Evolutionary conservation across 371 early-diverging fungal species (phyloP), one percentile per base, ranked within the genome.

Genomic region (Dinochytrium kinnereticum): DNA sequence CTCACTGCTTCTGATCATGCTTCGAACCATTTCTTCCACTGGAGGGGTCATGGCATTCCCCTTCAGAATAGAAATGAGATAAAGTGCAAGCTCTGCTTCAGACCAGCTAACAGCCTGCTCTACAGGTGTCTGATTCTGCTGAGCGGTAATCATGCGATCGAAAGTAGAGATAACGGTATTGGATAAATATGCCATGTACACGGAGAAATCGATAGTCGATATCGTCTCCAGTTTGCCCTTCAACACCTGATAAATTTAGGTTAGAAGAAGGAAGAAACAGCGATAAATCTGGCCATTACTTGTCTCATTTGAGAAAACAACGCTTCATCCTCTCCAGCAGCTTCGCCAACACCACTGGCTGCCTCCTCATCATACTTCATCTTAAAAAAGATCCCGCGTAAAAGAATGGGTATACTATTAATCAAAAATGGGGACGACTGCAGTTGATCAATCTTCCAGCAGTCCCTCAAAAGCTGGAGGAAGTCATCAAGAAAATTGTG

Each of bases 331-430:
- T 94, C 92, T 39, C 90, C 95, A 51, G 92, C 93, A 30, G 90
- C 92, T 33, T 87, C 90, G 39, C 89, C 90, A 51, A 90, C 90
- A 85, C 90, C 92, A 19, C 92, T 93, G 40, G 87, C 66, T 53
- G 82, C 84, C 37, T 88, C 96, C 38, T 91, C 91, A 76, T 94
- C 90, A 74, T 94, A 97, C 83, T 94, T 92, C 89, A 96, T 91
- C 85, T 96, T 96, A 57, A 87, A 77, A 34, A 96, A 88, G 31
- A 95, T 78, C 0, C 89, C 91, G 33, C 88, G 88, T 61, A 97
- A 82, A 28, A 97, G 81, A 31, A 90, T 88, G 7, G 66, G 37
- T 15, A 85, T 50, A 59, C 75, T 79, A 24, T 80, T 77, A 21
- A 71, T 69, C 0, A 76, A 34, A 40, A 64, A 70, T 28, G 55